Percentiles rank a stretch among this genome's conserved stretches.
phyloP scores from a whole-genome alignment of 2,329 filamentous ascomycete genomes.

The Alternaria postmessia region DNA sequence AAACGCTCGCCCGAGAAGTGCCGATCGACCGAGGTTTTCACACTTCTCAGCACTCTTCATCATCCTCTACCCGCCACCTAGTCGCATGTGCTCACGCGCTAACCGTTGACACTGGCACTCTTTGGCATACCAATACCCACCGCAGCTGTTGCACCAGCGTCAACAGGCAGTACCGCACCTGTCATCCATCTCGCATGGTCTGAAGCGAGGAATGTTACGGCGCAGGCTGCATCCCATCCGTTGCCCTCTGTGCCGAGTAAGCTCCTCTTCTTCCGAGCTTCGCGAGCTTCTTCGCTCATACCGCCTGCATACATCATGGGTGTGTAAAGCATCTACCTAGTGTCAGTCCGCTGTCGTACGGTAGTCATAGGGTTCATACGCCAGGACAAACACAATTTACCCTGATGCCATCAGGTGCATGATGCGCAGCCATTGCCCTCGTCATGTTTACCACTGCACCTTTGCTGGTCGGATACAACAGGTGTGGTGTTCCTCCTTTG shows the following conservation, averaged over 20 bases:
- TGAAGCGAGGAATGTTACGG: constrained; percentile 61
- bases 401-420: constrained; percentile 59
- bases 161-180: constrained; percentile 38
- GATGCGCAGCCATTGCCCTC: constrained; percentile 64
- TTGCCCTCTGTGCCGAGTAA: constrained; percentile 63
- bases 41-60: background rate
- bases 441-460: constrained; percentile 66
- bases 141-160: constrained; percentile 42
- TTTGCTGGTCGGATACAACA: constrained; percentile 63
- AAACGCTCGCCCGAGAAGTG: background rate
- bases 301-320: constrained; percentile 63
- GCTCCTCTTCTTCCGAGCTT: constrained; percentile 59
- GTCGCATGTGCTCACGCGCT: background rate
- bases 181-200: constrained; percentile 63
- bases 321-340: constrained; percentile 59
- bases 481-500: constrained; percentile 62
- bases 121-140: constrained; percentile 37
- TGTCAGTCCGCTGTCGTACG: background rate
- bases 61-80: background rate
- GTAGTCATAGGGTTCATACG: constrained; percentile 15
- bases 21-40: background rate
- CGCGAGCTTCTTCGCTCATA: constrained; percentile 60
- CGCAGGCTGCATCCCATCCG: constrained; percentile 62
- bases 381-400: constrained; percentile 66
- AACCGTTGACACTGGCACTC: constrained; percentile 37